These are phyloP conservation scores for Cryphonectria japonica DNA, from an alignment of 2,329 filamentous ascomycete species.

Conservation along the genomic window DNA sequence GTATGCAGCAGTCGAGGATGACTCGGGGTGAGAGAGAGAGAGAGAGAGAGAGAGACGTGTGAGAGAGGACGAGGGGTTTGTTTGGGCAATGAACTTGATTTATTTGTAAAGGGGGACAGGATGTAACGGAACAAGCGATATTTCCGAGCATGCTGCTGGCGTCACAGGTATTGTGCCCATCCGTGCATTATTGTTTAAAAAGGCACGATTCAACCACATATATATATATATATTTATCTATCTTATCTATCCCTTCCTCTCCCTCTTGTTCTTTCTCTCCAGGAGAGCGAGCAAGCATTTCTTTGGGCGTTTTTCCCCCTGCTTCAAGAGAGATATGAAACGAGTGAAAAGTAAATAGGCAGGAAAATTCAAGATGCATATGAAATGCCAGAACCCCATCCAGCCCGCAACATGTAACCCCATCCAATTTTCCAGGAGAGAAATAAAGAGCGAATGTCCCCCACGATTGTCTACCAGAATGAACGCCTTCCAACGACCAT, in stretches of 20 bases:
- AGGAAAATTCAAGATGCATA: not conserved
- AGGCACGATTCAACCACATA: not conserved
- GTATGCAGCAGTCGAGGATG: conserved; percentile 39
- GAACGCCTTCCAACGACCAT: not conserved
- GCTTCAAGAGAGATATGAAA: not conserved
- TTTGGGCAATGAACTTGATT: not conserved
- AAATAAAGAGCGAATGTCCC: not conserved
- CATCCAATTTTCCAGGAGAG: too few relatives aligned
- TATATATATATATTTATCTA: not conserved
- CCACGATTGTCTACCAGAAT: not conserved
- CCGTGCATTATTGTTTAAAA: not conserved
- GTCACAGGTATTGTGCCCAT: too few relatives aligned
- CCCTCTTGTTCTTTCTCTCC: not conserved
- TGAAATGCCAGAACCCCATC: not conserved
- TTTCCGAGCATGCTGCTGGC: not conserved
- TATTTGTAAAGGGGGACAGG: not conserved
- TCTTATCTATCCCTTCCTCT: not conserved
- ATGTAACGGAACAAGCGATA: not conserved
- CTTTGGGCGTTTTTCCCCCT: not conserved
- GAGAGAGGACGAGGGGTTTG: not conserved
- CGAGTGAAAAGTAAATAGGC: not conserved
- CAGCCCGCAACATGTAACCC: too few relatives aligned
- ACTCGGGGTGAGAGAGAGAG: not conserved
- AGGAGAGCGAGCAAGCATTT: not conserved
- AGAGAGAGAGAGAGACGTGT: not conserved